Conservation (phyloP, 768 basidiomycete genomes). For the Terana coerulea region DNA sequence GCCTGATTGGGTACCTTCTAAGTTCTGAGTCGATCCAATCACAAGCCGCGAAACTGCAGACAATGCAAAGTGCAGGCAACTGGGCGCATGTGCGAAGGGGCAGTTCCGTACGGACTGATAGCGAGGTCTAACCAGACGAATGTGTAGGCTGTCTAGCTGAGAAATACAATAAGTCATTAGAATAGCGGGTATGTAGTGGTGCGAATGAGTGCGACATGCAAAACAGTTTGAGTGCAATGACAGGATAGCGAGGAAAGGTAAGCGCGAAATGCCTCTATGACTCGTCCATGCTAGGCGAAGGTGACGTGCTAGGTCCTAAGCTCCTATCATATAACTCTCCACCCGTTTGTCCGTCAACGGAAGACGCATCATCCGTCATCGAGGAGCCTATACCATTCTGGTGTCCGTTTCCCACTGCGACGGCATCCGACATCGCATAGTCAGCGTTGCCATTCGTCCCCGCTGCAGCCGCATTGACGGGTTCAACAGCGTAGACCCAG, state of each 20-base stretch:
- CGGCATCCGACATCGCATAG: slow-evolving; percentile 8
- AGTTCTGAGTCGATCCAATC: too few relatives aligned
- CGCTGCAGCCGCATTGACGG: slow-evolving; percentile 35
- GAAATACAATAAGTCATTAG: slow-evolving; percentile 1
- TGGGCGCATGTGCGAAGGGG: too few relatives aligned
- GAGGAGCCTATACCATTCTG: not conserved
- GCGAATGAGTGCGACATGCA: slow-evolving; percentile 3
- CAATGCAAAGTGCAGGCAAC: too few relatives aligned
- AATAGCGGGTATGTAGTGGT: slow-evolving; percentile 1
- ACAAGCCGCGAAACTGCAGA: too few relatives aligned
- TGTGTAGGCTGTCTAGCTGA: not conserved
- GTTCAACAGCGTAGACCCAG: slow-evolving; percentile 88
- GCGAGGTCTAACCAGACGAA: too few relatives aligned
- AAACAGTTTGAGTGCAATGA: not conserved
- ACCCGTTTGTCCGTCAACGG: slow-evolving; percentile 16
- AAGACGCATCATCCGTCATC: slow-evolving; percentile 5
- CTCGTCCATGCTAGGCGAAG: slow-evolving; percentile 34
- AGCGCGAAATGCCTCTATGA: slow-evolving; percentile 17
- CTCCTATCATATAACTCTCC: slow-evolving; percentile 28
- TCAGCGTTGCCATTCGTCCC: not conserved
- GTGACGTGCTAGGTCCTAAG: slow-evolving; percentile 42
- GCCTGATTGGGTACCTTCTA: too few relatives aligned
- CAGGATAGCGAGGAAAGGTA: not conserved
- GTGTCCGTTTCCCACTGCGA: not conserved
- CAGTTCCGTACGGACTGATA: too few relatives aligned